Percentiles rank a stretch among this genome's conserved stretches.
These are phyloP conservation scores for Sanghuangporus weigelae DNA, from an alignment of 1,284 basidiomycete genomes.

Conservation along the genomic window DNA sequence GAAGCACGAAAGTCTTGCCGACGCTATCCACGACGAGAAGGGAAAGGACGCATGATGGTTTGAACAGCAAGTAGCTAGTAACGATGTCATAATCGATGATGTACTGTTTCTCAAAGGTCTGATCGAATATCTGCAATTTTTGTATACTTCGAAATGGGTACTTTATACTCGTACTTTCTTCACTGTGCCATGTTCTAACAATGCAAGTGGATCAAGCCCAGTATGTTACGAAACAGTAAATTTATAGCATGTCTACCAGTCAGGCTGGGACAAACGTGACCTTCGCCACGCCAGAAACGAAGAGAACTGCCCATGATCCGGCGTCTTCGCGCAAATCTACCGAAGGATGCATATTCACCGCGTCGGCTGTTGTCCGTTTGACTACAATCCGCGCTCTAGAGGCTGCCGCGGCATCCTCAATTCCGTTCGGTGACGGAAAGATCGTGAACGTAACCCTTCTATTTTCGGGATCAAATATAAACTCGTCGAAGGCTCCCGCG, in stretches of 20 bases:
- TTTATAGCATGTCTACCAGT: not conserved
- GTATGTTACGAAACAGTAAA: too few species aligned
- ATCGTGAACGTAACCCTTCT: conserved; percentile 39
- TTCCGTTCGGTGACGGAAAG: conserved; percentile 33
- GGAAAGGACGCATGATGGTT: not conserved
- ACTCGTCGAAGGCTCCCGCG: conserved; percentile 49
- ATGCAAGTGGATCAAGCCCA: too few species aligned
- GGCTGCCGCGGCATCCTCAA: conserved; percentile 39
- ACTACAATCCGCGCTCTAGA: conserved; percentile 43
- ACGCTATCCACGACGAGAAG: conserved; percentile 18
- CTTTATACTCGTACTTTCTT: too few species aligned
- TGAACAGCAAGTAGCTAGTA: not conserved
- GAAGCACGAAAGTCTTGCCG: conserved; percentile 17
- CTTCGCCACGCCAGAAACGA: conserved; percentile 26
- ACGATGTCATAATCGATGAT: not conserved
- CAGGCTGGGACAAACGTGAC: conserved; percentile 21
- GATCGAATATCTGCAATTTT: too few species aligned
- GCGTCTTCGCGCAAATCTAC: conserved; percentile 35
- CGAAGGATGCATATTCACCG: conserved; percentile 37
- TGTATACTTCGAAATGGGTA: too few species aligned
- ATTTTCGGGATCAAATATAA: conserved; percentile 37
- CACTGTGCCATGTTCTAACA: too few species aligned
- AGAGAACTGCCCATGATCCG: conserved; percentile 45
- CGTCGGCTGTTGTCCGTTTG: conserved; percentile 38
- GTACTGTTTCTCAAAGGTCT: not conserved